These are phyloP conservation scores for Neurospora sp. DNA, from an alignment of 2,329 filamentous ascomycete genomes.

Conservation along the genomic window DNA sequence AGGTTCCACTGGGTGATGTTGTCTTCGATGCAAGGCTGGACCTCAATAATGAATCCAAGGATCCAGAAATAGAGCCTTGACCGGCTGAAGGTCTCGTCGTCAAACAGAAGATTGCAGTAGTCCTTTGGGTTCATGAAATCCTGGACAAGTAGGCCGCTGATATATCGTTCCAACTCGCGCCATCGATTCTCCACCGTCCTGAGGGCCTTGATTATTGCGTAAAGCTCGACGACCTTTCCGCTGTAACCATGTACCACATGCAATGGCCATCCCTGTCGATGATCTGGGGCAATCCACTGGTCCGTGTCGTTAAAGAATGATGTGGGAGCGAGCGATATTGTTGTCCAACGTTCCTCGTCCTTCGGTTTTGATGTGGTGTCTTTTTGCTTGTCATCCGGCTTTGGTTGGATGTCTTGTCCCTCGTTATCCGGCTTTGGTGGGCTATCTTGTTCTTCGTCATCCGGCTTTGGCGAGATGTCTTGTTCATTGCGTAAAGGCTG, in stretches of 20 bases:
- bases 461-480: not conserved
- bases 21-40: not conserved
- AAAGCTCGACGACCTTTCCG: not conserved
- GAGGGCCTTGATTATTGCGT: not conserved
- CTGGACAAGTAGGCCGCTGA: not conserved
- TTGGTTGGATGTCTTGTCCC: not conserved
- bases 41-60: not conserved
- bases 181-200: not conserved
- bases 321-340: not conserved
- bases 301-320: not conserved
- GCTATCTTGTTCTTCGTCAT: not conserved
- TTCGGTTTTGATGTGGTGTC: not conserved
- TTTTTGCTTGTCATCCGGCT: not conserved
- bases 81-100: not conserved
- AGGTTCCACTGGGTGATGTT: not conserved
- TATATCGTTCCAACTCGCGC: not conserved
- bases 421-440: too few relatives aligned
- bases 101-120: constrained; percentile 1
- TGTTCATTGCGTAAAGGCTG: not conserved
- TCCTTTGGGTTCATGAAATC: not conserved
- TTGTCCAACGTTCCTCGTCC: not conserved
- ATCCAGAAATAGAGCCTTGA: constrained; percentile 3
- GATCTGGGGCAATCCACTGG: not conserved
- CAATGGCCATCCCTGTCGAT: not conserved
- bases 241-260: not conserved